Conservation (phyloP, 768 basidiomycete species). For the Austroboletus festivus region DNA sequence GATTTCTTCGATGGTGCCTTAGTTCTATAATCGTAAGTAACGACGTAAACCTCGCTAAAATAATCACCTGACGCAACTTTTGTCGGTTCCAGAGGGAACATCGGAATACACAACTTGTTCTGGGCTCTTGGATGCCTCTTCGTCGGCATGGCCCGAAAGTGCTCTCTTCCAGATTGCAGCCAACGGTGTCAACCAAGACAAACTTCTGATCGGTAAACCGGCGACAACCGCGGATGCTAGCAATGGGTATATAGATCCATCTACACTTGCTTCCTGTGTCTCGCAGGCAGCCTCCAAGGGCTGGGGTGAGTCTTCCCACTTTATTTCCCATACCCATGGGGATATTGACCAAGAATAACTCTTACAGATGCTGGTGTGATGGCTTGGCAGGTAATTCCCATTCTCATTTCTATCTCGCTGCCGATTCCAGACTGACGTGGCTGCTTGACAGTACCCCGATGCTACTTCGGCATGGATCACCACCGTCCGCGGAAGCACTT, state of each 20-base stretch:
- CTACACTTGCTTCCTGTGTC: conserved; percentile 59
- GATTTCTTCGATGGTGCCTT: not conserved
- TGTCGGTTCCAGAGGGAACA: conserved; percentile 29
- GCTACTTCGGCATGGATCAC: conserved; percentile 38
- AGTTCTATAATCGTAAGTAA: conserved; percentile 30
- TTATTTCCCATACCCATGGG: not conserved
- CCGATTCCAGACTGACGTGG: not conserved
- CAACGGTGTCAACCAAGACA: conserved; percentile 54
- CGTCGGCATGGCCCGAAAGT: conserved; percentile 40
- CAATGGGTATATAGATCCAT: conserved; percentile 55
- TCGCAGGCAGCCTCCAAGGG: conserved; percentile 55
- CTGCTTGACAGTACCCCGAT: conserved; percentile 35
- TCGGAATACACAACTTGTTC: conserved; percentile 39
- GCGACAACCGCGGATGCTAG: conserved; percentile 46
- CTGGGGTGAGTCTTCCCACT: conserved; percentile 52
- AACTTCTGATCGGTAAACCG: conserved; percentile 78
- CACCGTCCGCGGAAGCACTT: conserved; percentile 35
- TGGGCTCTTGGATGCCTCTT: conserved; percentile 38
- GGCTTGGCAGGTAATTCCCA: conserved; percentile 36
- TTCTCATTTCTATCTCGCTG: not conserved
- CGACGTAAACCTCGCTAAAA: not conserved
- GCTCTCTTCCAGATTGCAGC: conserved; percentile 48
- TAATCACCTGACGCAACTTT: not conserved
- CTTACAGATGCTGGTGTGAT: conserved; percentile 36
- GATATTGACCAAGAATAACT: conserved; percentile 1